Conservation (phyloP, 306 rosid species). For the Potentilla sterilis region DNA sequence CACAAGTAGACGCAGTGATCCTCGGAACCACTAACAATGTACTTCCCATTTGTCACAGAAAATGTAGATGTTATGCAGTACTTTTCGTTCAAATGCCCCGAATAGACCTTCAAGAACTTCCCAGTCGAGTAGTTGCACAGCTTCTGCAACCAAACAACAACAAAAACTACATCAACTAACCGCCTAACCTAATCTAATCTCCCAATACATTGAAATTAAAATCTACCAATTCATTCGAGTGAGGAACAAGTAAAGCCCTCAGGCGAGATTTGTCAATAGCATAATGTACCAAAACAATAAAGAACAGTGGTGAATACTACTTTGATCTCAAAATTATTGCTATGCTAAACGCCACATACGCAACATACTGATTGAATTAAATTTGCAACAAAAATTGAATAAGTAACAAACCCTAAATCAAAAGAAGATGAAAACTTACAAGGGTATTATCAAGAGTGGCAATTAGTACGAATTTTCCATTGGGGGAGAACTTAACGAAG, state of each 20-base stretch:
- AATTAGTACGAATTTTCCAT: conserved; percentile 83
- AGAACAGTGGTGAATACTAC: no score
- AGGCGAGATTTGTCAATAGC: not conserved
- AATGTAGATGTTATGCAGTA: conserved; percentile 80
- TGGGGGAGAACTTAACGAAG: conserved; percentile 86
- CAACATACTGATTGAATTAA: not conserved
- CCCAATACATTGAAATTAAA: not conserved
- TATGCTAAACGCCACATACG: not conserved
- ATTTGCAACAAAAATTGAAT: not conserved
- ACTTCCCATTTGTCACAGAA: conserved; percentile 85
- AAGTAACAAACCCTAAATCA: not conserved
- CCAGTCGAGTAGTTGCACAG: conserved; percentile 77
- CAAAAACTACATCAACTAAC: conserved; percentile 8
- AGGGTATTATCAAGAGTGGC: conserved; percentile 92
- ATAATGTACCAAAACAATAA: not conserved
- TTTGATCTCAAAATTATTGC: not conserved
- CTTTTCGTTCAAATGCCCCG: conserved; percentile 59
- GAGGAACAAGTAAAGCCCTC: not conserved
- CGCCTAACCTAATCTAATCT: not conserved
- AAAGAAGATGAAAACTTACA: conserved; percentile 36
- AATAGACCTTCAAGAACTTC: conserved; percentile 58
- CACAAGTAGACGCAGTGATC: conserved; percentile 77
- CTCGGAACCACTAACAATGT: conserved; percentile 91
- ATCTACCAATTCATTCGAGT: not conserved
- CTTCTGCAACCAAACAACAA: conserved; percentile 57